Evolutionary conservation across 768 basidiomycete species (phyloP), one percentile per base, ranked within the genome.

Genomic region (Daedalea quercina): DNA sequence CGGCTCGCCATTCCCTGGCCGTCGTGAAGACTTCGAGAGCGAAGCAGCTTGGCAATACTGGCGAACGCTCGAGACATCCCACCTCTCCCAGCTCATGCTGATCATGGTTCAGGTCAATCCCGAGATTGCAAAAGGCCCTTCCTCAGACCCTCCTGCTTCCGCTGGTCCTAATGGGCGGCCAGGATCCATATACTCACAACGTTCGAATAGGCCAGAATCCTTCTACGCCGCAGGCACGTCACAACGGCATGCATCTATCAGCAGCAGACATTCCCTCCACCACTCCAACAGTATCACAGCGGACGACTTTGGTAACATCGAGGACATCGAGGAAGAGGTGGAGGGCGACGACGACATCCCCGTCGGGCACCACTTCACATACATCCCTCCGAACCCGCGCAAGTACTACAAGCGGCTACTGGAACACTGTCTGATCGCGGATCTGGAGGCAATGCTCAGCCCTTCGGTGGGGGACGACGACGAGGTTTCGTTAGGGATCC

Each of bases 401-500:
- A 83, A 80, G 61, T 90, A 79, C 66, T 99, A 95, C 75, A 82
- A 83, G 57, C 81, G 89, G 11, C 76, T 98, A 15, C 77, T 96
- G 25, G 85, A 91, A 65, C 74, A 80, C 51, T 93, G 93, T 63
- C 80, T 99, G 44, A 76, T 85, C 23, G 77, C 79, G 24, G 96
- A 99, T 66, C 73, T 98, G 53, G 90, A 92, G 63, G 80, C 84
- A 34, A 92, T 99, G 89, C 76, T 87, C 46, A 87, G 87, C 44
- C 87, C 90, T 3, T 87, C 89, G 53, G 85, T 97, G n/a, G 87
- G 92, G 44, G 91, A 93, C 59, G 88, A 91, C 60, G 91, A 97
- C 59, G 94, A 98, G 71, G 95, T 99, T 15, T 90, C 94, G 0
- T 73, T 98, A 34, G 90, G 91, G 7, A 97, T 99, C 52, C 70